Base-by-base conservation (phyloP, 73 alveolate species). In the Effrenium voratum region DNA sequence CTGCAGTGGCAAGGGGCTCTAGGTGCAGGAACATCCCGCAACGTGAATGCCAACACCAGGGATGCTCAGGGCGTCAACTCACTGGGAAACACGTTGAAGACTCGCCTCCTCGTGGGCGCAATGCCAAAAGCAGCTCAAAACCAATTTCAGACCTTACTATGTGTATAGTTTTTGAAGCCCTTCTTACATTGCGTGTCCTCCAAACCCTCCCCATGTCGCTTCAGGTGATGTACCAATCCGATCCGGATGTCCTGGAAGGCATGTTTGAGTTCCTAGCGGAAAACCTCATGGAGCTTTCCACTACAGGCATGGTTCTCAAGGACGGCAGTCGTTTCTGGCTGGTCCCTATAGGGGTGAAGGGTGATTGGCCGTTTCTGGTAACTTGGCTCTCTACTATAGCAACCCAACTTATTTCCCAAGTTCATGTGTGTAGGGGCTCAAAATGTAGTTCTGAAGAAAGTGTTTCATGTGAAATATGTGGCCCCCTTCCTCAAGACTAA, bases 361-460 rank as follows among this genome's bases (percentile, higher is more conserved):
- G 93, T 4, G 93, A 85, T 24, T 85, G 93, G 93, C 93, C 93
- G 3, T 85, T 85, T 19, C 46, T 85, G 44, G 93, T 10, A 3
- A 28, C 70, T 57, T 57, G 79, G 79, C 93, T 36, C 22, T 4
- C 19, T 26, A 40, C 16, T 8, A 16, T 5, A 15, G 36, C 2
- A 40, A 41, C 40, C 40, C 36, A 15, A 36, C 13, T 24, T 77
- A 59, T 40, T 40, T 41, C 44, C 26, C 60, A 38, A 22, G 44
- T 22, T 41, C 40, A n/a, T 19, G 22, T 19, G 40, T 13, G 6
- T 66, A 66, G 43, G n/a, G 41, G 6, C 40, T 5, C 10, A 30
- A 5, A 19, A 10, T n/a, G n/a, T 32, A 10, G 0, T 5, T 22
- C 84, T n/a, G 34, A 34, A 1, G 47, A 16, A 0, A 70, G 49